Percentiles rank a stretch among this genome's conserved stretches.
These are phyloP conservation scores for Fusarium azukiicola DNA, from an alignment of 2,329 filamentous ascomycete genomes.

Conservation along the genomic window DNA sequence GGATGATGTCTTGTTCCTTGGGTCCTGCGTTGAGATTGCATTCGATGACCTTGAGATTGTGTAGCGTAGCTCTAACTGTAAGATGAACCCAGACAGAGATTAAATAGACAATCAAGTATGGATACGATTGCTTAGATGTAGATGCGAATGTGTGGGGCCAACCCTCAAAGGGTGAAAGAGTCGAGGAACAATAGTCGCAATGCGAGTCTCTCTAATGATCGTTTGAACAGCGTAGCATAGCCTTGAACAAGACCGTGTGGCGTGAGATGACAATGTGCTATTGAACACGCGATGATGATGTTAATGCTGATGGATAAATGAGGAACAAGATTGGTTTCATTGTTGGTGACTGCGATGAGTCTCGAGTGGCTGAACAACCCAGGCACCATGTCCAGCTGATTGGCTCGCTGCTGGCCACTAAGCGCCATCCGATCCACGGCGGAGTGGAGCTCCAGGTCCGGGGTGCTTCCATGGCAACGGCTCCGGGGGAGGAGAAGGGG, in stretches of 20 bases:
- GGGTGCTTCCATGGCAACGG: not conserved
- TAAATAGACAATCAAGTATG: not conserved
- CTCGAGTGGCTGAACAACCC: too few relatives aligned
- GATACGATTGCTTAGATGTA: not conserved
- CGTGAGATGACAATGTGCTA: too few relatives aligned
- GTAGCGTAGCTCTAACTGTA: not conserved
- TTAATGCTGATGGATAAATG: too few relatives aligned
- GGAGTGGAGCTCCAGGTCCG: not conserved
- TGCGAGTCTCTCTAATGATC: not conserved
- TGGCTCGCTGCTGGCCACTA: slow-evolving; percentile 12
- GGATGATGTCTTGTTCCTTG: not conserved
- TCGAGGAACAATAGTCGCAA: not conserved
- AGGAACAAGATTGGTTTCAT: too few relatives aligned
- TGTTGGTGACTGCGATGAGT: not conserved
- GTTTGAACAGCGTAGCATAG: too few relatives aligned
- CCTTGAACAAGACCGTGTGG: too few relatives aligned
- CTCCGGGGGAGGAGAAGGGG: not conserved
- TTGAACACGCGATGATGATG: too few relatives aligned
- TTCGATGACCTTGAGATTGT: too few relatives aligned
- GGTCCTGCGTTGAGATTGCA: too few relatives aligned
- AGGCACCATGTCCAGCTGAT: slow-evolving; percentile 16
- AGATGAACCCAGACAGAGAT: not conserved
- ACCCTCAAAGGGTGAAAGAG: not conserved
- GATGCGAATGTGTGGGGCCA: not conserved
- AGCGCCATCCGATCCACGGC: not conserved